phyloP scores from a whole-genome alignment of 345 rosid genomes.

The Eutrema yunnanense region DNA sequence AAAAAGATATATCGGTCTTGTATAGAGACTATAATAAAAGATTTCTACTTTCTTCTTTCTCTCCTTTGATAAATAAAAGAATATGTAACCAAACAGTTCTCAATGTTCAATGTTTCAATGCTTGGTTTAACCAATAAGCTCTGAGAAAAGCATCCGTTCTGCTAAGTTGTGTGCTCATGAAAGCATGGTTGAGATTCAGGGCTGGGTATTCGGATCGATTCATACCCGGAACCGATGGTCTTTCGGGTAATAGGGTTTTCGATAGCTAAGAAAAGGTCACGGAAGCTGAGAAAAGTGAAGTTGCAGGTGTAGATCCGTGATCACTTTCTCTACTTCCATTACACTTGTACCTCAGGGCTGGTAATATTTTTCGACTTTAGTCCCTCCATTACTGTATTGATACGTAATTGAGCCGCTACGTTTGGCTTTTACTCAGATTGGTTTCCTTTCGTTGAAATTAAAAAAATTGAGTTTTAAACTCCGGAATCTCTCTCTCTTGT shows the following conservation, averaged over 20 bases:
- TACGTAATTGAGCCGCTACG: neutral
- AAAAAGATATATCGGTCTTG: neutral
- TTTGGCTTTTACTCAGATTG: slow-evolving; percentile 11
- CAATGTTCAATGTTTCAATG: neutral
- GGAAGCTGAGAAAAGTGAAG: slow-evolving; percentile 2
- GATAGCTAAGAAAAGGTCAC: neutral
- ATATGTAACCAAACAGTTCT: neutral
- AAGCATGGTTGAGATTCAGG: neutral
- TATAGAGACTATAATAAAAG: slow-evolving; percentile 5
- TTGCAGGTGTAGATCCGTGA: neutral
- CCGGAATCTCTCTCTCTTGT: neutral
- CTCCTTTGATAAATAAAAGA: neutral
- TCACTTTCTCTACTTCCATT: too few species aligned
- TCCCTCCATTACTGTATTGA: neutral
- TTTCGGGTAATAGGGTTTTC: too few species aligned
- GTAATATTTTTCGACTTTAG: neutral
- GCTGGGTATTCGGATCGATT: too few species aligned
- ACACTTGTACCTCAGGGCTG: slow-evolving; percentile 7
- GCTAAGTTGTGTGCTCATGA: neutral
- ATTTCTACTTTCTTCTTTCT: neutral
- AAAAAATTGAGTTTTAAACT: too few species aligned
- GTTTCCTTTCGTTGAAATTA: neutral
- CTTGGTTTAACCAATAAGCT: neutral
- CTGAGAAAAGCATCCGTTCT: neutral
- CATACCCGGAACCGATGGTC: too few species aligned